phyloP scores from a whole-genome alignment of 805 yeast genomes.

The Saccharomycopsis sp. region DNA sequence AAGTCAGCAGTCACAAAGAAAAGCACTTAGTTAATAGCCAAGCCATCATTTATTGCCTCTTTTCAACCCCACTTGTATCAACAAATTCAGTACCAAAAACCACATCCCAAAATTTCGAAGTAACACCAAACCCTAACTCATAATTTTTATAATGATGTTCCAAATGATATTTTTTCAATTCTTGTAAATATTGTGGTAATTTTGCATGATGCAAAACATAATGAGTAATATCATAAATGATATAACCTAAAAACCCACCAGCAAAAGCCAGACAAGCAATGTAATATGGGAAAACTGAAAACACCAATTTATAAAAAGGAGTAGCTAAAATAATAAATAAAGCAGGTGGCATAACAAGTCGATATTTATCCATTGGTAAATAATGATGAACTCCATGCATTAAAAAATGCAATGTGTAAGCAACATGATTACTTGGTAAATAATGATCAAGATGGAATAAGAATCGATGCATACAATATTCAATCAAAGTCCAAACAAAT shows the following conservation, averaged over 20 bases:
- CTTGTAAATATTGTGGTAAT: conserved; percentile 71
- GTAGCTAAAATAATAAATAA: conserved; percentile 61
- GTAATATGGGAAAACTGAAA: conserved; percentile 67
- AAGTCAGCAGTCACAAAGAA: too few species aligned
- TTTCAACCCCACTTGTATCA: too few species aligned
- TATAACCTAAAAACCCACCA: conserved; percentile 93
- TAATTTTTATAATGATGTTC: conserved; percentile 98
- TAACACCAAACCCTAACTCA: conserved; percentile 95
- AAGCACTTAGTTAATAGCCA: too few species aligned
- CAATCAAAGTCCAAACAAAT: conserved; percentile 88
- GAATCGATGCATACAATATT: conserved; percentile 83
- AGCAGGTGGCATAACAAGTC: conserved; percentile 96
- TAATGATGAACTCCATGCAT: conserved; percentile 96
- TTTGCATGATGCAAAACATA: conserved; percentile 85
- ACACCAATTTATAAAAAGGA: conserved; percentile 79
- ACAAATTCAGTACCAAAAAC: conserved; percentile 79
- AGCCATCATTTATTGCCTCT: too few species aligned
- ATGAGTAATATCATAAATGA: conserved; percentile 89
- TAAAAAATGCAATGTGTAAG: conserved; percentile 78
- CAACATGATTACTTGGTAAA: conserved; percentile 72
- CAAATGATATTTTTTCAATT: conserved; percentile 81
- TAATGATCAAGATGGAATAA: conserved; percentile 85
- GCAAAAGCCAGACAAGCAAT: conserved; percentile 89
- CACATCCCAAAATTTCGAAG: conserved; percentile 88
- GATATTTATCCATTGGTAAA: conserved; percentile 89